Evolutionary conservation across 176 grass and related monocot species (phyloP), one percentile per base, ranked within the genome.

Genomic region (Pontederia crassipes): DNA sequence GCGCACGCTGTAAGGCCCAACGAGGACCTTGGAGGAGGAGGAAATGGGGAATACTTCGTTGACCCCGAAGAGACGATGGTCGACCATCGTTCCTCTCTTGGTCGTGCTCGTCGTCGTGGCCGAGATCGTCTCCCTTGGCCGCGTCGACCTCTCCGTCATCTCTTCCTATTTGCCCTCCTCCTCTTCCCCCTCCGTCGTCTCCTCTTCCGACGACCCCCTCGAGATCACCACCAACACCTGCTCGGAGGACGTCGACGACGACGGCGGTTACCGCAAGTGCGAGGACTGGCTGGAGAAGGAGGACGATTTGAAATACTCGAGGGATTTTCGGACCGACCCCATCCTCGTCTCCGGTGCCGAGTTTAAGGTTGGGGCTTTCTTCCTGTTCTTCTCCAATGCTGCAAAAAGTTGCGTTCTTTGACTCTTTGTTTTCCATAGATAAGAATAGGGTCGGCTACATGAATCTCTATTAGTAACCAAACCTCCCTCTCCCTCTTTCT

Each of bases 131-230:
- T 92, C 89, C 77, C 85, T 92, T 56, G 73, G 68, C 61, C 87
- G 82, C 65, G 77, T 98, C 61, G 88, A 98, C 85, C 85, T 65
- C 70, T 98, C 87, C 87, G 86, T 84, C 68, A 89, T 77, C 64
- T 81, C 87, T 65, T 86, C 92, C 79, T 83, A 88, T 78, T 79
- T 81, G 27, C 72, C 70, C 35, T 63, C 77, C 17, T 63, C 15
- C 17, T 18, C 63, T 17, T 12, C 48, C 47, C 1, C 20, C 2
- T 11, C 61, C 61, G 11, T 10, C 61, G n/a, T 46, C 17, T 65
- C 46, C 13, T 51, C 48, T 2, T 28, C 10, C 47, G 2, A 45
- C 27, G 18, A 13, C 14, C 11, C 48, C 17, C 1, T 14, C 8
- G 46, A 27, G 9, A 4, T 40, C 4, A 40, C 32, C 32, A 40